phyloP scores from a whole-genome alignment of 1,284 basidiomycete genomes.

The Athelia sp. region DNA sequence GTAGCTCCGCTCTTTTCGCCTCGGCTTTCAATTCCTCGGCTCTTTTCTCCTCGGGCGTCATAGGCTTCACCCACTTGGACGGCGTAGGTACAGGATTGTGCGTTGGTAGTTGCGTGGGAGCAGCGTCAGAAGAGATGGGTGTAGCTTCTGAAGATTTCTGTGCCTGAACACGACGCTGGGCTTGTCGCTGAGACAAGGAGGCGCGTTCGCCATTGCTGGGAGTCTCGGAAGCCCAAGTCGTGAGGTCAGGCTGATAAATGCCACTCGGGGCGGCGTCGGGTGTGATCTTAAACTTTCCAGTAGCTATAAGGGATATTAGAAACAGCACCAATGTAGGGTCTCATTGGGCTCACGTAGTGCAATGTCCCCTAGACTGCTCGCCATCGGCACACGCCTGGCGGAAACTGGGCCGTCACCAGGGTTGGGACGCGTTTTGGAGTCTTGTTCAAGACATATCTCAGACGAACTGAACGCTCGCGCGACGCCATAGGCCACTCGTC shows the following conservation, averaged over 20 bases:
- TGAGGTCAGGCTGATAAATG: constrained; percentile 3
- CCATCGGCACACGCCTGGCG: constrained; percentile 14
- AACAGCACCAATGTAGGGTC: neutral
- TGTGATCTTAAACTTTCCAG: constrained; percentile 3
- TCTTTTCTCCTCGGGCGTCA: neutral
- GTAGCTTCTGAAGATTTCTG: neutral
- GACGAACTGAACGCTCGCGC: neutral
- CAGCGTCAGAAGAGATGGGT: too few relatives aligned
- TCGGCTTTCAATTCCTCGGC: neutral
- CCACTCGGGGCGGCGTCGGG: neutral
- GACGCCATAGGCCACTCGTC: neutral
- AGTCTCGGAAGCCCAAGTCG: constrained; percentile 7
- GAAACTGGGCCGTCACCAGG: neutral
- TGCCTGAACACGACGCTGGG: neutral
- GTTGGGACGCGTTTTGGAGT: neutral
- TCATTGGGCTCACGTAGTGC: neutral
- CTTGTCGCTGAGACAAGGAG: neutral
- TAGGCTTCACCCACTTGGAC: too few relatives aligned
- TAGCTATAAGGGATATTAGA: constrained; percentile 11
- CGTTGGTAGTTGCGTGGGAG: too few relatives aligned
- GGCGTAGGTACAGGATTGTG: too few relatives aligned
- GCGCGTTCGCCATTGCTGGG: too few relatives aligned
- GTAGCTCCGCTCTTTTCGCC: neutral
- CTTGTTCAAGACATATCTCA: too few relatives aligned
- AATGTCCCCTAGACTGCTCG: constrained; percentile 27